Percentiles rank a stretch among this genome's conserved stretches.
phyloP scores from a whole-genome alignment of 2,329 filamentous ascomycete genomes.

The Neonectria faginata region DNA sequence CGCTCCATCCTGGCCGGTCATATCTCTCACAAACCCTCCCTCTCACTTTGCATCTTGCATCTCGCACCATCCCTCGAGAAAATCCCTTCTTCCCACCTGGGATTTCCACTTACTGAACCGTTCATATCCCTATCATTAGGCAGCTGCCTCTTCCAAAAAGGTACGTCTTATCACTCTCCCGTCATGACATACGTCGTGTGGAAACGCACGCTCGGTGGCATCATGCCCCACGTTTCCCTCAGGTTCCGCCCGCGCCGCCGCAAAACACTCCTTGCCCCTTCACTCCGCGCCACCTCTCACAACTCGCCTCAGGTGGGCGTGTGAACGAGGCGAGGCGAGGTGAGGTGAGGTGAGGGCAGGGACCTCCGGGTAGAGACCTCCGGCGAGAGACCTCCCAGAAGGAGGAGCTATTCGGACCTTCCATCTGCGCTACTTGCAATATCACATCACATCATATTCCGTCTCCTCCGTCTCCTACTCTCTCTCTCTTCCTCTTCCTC shows the following conservation, averaged over 20 bases:
- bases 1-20: not conserved
- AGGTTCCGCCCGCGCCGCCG: constrained; percentile 31
- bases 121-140: not conserved
- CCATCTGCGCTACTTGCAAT: not conserved
- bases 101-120: not conserved
- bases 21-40: not conserved
- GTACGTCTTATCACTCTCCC: not conserved
- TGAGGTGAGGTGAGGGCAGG: not conserved
- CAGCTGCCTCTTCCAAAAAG: not conserved
- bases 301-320: no score
- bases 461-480: constrained; percentile 36
- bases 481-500: not conserved
- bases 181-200: constrained; percentile 35
- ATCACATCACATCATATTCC: constrained; percentile 22
- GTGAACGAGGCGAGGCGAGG: not conserved
- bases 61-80: not conserved
- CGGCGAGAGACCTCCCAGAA: constrained; percentile 10
- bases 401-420: constrained; percentile 7
- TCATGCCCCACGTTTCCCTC: constrained; percentile 38
- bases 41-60: not conserved
- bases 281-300: constrained; percentile 27
- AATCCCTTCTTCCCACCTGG: not conserved
- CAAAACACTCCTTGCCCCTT: constrained; percentile 25
- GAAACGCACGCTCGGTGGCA: constrained; percentile 39
- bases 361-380: not conserved